A percentile compares a stretch with the other conserved stretches of the same genome.
Evolutionary conservation across 495 filamentous ascomycete genomes (phyloP).

Genomic region (Cenococcum geophilum): DNA sequence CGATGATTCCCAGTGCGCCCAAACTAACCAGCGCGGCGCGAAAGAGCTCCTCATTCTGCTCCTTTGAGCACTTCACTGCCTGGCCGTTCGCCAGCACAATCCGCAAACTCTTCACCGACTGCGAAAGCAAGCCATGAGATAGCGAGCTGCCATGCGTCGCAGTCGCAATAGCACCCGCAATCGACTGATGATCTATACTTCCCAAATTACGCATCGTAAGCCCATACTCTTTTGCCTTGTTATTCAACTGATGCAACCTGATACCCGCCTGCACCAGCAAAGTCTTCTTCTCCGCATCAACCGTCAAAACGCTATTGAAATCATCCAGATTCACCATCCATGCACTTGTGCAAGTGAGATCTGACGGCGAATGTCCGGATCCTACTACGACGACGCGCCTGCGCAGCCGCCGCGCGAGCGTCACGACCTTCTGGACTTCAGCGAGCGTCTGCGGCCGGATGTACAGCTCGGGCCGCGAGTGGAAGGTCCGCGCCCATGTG

Average conservation of each 20-base stretch:
- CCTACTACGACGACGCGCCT: conserved; percentile 75
- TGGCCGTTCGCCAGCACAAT: conserved; percentile 81
- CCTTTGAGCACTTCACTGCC: conserved; percentile 63
- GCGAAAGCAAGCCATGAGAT: conserved; percentile 73
- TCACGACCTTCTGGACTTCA: conserved; percentile 79
- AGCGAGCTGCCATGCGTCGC: conserved; percentile 89
- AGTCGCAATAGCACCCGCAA: conserved; percentile 87
- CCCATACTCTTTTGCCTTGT: conserved; percentile 61
- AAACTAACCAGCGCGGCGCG: conserved; percentile 81
- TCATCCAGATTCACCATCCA: conserved; percentile 93
- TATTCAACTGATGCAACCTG: conserved; percentile 62
- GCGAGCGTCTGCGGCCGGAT: conserved; percentile 68
- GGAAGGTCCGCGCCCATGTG: conserved; percentile 96
- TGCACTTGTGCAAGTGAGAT: conserved; percentile 85
- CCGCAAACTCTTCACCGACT: conserved; percentile 62
- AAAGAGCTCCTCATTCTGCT: conserved; percentile 71
- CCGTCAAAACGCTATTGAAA: conserved; percentile 62
- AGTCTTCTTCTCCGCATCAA: conserved; percentile 56
- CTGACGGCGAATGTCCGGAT: conserved; percentile 83
- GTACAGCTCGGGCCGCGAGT: conserved; percentile 80
- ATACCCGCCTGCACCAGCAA: conserved; percentile 84
- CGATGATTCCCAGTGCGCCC: conserved; percentile 84
- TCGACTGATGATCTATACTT: conserved; percentile 89
- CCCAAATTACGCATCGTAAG: conserved; percentile 83
- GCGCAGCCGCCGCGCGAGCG: conserved; percentile 71